These are phyloP conservation scores for Ustilago vetiveriae DNA, from an alignment of 1,284 basidiomycete species.

Conservation along the genomic window DNA sequence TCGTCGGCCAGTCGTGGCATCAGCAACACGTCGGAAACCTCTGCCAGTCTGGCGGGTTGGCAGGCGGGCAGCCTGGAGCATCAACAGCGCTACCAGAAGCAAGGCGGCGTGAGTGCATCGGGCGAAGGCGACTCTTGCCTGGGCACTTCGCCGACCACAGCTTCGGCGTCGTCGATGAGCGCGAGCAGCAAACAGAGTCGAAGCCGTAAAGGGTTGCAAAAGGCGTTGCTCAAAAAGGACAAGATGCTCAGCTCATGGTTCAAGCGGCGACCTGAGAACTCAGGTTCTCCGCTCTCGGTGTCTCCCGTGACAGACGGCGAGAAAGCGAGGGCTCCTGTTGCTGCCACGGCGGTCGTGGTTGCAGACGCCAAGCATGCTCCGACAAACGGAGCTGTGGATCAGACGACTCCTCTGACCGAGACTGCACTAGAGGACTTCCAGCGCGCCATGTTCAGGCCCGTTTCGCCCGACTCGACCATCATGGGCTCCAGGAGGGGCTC, in stretches of 20 bases:
- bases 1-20: conserved; percentile 27
- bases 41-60: conserved; percentile 11
- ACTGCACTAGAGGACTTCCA: conserved; percentile 35
- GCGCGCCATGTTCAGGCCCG: conserved; percentile 24
- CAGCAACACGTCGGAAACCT: conserved; percentile 15
- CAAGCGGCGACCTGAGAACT: conserved; percentile 32
- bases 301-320: conserved; percentile 7
- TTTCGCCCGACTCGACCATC: conserved; percentile 44
- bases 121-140: conserved; percentile 34
- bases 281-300: neutral
- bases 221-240: conserved; percentile 46
- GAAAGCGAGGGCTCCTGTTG: neutral
- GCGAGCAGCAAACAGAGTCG: conserved; percentile 34
- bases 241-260: conserved; percentile 54
- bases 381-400: neutral
- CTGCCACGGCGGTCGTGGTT: neutral
- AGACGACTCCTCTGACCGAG: conserved; percentile 29
- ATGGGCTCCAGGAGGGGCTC: conserved; percentile 46
- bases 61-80: conserved; percentile 18
- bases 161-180: conserved; percentile 25
- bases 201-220: conserved; percentile 34
- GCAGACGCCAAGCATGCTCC: neutral
- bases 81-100: conserved; percentile 7
- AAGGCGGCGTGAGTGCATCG: conserved; percentile 3
- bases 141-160: conserved; percentile 33